Base-by-base conservation (phyloP, 768 basidiomycete species). In the Gyrodon lividus region DNA sequence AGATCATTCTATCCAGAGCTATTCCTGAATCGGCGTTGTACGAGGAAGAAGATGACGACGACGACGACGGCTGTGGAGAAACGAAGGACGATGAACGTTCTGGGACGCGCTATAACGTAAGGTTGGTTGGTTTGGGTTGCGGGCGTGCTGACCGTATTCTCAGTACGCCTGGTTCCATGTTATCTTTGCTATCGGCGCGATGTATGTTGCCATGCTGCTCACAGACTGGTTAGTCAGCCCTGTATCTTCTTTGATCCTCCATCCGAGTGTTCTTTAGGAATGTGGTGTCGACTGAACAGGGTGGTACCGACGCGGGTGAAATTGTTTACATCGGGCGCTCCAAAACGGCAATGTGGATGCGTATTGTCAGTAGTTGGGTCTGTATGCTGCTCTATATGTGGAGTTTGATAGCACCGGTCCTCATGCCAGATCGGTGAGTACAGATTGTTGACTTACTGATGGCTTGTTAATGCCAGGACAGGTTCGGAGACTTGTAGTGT, bases 151-250 rank as follows among this genome's bases (percentile, higher is more conserved):
- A 57, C 33, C 30, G 24, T 19, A 40, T 35, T 31, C 17, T 5
- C 59, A 97, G 94, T 99, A 99, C 67, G 83, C 93, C 2, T 99
- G 94, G 93, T 98, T 99, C 83, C 97, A 99, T 65, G 72, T 98
- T 68, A 98, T 99, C 62, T 99, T 98, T 66, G 84, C 89, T 40
- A 87, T 98, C 59, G 97, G 85, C 24, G 78, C 93, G 13, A 98
- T 98, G 97, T 99, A 99, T 70, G 93, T 98, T 22, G 93, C 91
- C 6, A 95, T 97, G 82, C 76, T 99, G 13, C 71, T 99, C 48
- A 99, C 96, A 1, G 96, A 99, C 71, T 98, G 97, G 96, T 95
- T 68, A 51, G 90, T 75, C 33, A 20, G 17, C 22, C 2, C 34
- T n/a, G n/a, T 40, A 39, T 31, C 35, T 48, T 28, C 8, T 54